Conservation (phyloP, 345 rosid genomes). For the Diplotaxis tenuifolia region DNA sequence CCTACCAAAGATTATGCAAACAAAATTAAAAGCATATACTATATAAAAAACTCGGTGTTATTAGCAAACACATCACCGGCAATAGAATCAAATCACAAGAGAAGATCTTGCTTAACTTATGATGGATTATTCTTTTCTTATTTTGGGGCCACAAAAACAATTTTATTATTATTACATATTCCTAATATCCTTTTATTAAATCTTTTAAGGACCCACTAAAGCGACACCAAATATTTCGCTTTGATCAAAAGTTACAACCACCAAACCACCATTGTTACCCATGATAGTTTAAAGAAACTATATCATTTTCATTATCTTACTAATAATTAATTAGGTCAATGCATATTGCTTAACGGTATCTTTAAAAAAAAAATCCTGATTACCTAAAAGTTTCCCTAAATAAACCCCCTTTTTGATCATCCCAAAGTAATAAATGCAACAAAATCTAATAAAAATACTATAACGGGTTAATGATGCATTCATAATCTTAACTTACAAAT, state of each 20-base stretch:
- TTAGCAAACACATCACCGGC: slow-evolving; percentile 27
- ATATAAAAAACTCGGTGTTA: slow-evolving; percentile 1
- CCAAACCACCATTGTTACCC: slow-evolving; percentile 12
- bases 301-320: slow-evolving; percentile 5
- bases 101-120: slow-evolving; percentile 31
- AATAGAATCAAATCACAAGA: slow-evolving; percentile 29
- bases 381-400: slow-evolving; percentile 24
- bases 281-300: slow-evolving; percentile 17
- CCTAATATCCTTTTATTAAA: slow-evolving; percentile 13
- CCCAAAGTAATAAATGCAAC: slow-evolving; percentile 19
- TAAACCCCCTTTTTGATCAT: neutral
- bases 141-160: slow-evolving; percentile 11
- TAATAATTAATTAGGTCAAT: slow-evolving; percentile 5
- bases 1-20: slow-evolving; percentile 33
- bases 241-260: slow-evolving; percentile 19
- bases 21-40: neutral
- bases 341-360: slow-evolving; percentile 6
- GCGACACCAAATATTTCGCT: neutral
- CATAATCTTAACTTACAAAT: neutral
- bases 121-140: slow-evolving; percentile 16
- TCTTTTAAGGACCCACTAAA: neutral
- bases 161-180: neutral
- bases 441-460: slow-evolving; percentile 4
- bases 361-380: neutral
- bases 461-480: neutral